phyloP scores from a whole-genome alignment of 2,329 filamentous ascomycete species.

The Metarhizium brunneum region DNA sequence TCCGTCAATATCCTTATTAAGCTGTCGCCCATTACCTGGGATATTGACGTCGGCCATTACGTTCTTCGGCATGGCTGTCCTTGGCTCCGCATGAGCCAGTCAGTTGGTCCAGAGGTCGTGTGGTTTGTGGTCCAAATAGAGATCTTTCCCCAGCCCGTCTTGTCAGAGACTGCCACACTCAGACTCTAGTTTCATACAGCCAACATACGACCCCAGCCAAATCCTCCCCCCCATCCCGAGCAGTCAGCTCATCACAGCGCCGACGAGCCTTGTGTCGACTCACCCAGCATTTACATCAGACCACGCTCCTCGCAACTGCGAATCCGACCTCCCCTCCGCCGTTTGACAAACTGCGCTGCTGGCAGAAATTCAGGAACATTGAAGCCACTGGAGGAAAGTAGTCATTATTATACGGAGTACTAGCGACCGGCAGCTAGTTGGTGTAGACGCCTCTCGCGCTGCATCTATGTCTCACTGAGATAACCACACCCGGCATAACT shows the following conservation, averaged over 20 bases:
- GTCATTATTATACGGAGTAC: no score
- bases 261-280: not conserved
- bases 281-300: constrained; percentile 1
- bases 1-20: not conserved
- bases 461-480: not conserved
- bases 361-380: no score
- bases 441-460: not conserved
- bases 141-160: not conserved
- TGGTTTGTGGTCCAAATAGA: not conserved
- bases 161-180: not conserved
- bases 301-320: not conserved
- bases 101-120: not conserved
- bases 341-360: not conserved
- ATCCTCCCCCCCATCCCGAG: not conserved
- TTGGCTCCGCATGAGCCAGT: not conserved
- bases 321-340: not conserved
- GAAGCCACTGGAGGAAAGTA: no score
- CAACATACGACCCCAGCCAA: not conserved
- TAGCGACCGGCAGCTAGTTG: not conserved
- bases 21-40: not conserved
- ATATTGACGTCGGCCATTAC: not conserved
- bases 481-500: not conserved
- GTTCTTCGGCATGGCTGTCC: not conserved
- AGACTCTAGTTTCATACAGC: not conserved
- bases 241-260: constrained; percentile 1